Evolutionary conservation across 495 filamentous ascomycete genomes (phyloP).

Genomic region (Aspergillus ellipticus): DNA sequence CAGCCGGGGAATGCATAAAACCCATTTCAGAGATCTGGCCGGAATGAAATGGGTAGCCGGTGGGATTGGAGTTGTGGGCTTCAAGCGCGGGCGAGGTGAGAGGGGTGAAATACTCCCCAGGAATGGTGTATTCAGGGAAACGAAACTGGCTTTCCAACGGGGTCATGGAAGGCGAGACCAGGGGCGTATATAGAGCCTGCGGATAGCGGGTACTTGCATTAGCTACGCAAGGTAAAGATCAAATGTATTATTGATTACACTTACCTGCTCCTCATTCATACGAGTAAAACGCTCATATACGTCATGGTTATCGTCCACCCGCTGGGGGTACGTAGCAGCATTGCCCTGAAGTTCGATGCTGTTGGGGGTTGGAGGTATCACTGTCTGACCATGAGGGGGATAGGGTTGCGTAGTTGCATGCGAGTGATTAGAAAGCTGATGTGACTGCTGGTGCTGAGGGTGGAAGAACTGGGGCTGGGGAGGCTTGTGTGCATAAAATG

Average conservation of each 20-base stretch:
- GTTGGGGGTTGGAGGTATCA: conserved; percentile 89
- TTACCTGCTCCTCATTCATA: conserved; percentile 77
- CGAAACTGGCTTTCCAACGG: conserved; percentile 82
- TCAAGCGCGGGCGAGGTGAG: conserved; percentile 88
- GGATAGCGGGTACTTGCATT: conserved; percentile 22
- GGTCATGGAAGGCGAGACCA: conserved; percentile 92
- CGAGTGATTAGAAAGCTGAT: conserved; percentile 34
- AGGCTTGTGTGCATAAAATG: conserved; percentile 38
- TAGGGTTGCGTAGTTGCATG: conserved; percentile 44
- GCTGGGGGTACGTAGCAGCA: conserved; percentile 58
- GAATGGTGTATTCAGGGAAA: conserved; percentile 75
- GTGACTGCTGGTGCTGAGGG: conserved; percentile 37
- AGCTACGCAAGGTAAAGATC: conserved; percentile 9
- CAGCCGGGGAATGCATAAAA: conserved; percentile 45
- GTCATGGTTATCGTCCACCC: conserved; percentile 57
- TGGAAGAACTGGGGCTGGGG: conserved; percentile 20
- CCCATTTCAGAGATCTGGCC: conserved; percentile 38
- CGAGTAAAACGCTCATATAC: conserved; percentile 71
- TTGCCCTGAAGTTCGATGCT: conserved; percentile 83
- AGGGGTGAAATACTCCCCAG: conserved; percentile 90
- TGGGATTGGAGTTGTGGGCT: conserved; percentile 61
- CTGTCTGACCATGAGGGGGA: conserved; percentile 50
- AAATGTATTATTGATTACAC: conserved; percentile 17
- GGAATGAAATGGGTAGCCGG: conserved; percentile 32
- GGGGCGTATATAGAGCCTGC: conserved; percentile 83